These are phyloP conservation scores for Alternaria longipes DNA, from an alignment of 2,329 filamentous ascomycete species.

Conservation along the genomic window DNA sequence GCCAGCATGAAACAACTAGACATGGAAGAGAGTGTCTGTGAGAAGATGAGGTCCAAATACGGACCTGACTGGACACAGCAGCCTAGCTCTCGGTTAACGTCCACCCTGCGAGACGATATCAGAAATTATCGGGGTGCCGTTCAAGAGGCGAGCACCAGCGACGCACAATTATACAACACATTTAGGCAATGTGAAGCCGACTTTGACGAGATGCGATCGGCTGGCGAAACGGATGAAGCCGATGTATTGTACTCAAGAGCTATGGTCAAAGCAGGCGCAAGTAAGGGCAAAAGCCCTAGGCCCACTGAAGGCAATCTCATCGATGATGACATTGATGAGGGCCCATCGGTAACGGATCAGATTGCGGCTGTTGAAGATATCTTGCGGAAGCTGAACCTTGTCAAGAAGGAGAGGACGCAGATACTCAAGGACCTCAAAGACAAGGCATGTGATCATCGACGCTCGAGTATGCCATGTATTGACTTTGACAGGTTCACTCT, in stretches of 20 bases:
- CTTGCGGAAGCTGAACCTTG: slow-evolving; percentile 86
- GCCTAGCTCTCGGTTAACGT: slow-evolving; percentile 87
- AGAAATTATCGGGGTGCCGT: slow-evolving; percentile 87
- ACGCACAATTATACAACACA: slow-evolving; percentile 82
- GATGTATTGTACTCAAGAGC: slow-evolving; percentile 90
- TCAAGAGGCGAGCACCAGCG: slow-evolving; percentile 87
- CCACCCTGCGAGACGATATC: slow-evolving; percentile 86
- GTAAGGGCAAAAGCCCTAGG: slow-evolving; percentile 69
- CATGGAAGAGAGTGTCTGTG: slow-evolving; percentile 96
- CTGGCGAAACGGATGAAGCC: slow-evolving; percentile 84
- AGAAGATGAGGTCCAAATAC: slow-evolving; percentile 99
- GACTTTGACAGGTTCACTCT: slow-evolving; percentile 75
- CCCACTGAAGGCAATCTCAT: slow-evolving; percentile 78
- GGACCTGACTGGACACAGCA: slow-evolving; percentile 97
- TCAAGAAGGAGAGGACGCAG: slow-evolving; percentile 91
- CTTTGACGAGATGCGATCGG: slow-evolving; percentile 94
- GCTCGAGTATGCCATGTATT: not conserved
- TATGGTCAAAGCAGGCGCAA: slow-evolving; percentile 77
- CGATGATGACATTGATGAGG: slow-evolving; percentile 90
- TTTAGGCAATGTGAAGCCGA: slow-evolving; percentile 86
- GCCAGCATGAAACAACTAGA: slow-evolving; percentile 87
- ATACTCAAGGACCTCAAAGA: slow-evolving; percentile 97
- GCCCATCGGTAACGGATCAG: slow-evolving; percentile 85
- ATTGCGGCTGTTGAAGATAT: slow-evolving; percentile 89
- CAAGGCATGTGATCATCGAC: slow-evolving; percentile 69